Base-by-base conservation (phyloP, 2,329 filamentous ascomycete species). In the Plenodomus tracheiphilus region DNA sequence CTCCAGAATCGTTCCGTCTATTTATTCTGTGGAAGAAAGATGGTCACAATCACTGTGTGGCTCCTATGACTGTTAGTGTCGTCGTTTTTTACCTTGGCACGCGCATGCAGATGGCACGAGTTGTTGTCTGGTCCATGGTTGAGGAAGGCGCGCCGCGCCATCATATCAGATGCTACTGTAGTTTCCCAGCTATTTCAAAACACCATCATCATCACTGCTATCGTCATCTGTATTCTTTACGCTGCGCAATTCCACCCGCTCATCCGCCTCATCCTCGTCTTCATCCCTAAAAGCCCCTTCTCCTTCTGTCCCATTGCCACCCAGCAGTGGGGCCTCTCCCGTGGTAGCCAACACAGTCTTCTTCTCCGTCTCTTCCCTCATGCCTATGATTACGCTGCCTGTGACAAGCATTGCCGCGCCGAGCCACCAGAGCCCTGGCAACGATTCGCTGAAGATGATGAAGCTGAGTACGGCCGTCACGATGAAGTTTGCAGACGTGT, bases 401-500 rank as follows among this genome's bases (percentile, higher is more conserved):
- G 81, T 86, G 1, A 92, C 85, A 9, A 93, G 76, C 62, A 92
- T 72, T 3, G 81, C 76, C 0, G 89, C 89, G 11, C 89, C 89
- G 4, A 85, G 73, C 84, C 87, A 92, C 89, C 89, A 93, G 35
- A 91, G 74, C 9, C 82, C 84, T 0, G 88, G 87, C 21, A 93
- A 74, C 1, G 77, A 73, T 74, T 93, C 89, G 18, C 82, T 79
- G 70, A 93, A 93, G 58, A 93, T 84, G 49, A 82, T 70, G 41
- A 82, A 77, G 20, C 89, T 88, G 17, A 92, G 76, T 6, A 92
- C 56, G 7, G 89, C 89, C 0, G 89, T 92, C 52, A 91, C 73
- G 73, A 93, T 81, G 70, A 93, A 93, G 74, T 93, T 93, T 47
- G 87, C 81, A 13, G 87, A 89, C 2, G 89, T 92, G 71, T 93